A percentile compares a stretch with the other conserved stretches of the same genome.
Conservation (phyloP, 106 monocot genomes). For the Triglochin maritima region DNA sequence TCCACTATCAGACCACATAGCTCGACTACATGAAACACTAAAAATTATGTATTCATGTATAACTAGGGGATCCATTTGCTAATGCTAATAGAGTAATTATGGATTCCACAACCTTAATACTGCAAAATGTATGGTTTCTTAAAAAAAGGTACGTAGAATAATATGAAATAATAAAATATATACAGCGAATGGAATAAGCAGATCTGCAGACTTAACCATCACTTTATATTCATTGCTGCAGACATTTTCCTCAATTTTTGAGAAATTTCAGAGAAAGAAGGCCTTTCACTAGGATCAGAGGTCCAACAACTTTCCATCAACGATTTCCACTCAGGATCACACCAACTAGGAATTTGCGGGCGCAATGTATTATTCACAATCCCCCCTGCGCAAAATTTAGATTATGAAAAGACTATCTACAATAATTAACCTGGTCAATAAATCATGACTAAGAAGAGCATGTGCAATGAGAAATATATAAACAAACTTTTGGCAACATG, state of each 20-base stretch:
- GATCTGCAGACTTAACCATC: conserved; percentile 4
- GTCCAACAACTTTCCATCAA: conserved; percentile 95
- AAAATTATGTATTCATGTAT: too few species aligned
- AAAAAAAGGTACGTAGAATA: too few species aligned
- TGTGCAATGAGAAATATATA: not conserved
- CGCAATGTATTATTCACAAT: conserved; percentile 75
- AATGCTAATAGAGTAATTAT: too few species aligned
- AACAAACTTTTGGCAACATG: not conserved
- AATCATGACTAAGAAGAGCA: too few species aligned
- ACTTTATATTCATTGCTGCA: conserved; percentile 72
- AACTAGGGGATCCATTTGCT: too few species aligned
- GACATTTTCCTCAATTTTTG: conserved; percentile 90
- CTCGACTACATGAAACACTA: too few species aligned
- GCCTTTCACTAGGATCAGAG: conserved; percentile 56
- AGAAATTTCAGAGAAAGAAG: conserved; percentile 80
- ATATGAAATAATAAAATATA: too few species aligned
- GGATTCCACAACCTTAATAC: too few species aligned
- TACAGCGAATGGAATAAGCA: too few species aligned
- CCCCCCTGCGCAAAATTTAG: conserved; percentile 36
- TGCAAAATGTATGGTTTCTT: too few species aligned
- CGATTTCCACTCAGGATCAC: conserved; percentile 95
- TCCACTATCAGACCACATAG: too few species aligned
- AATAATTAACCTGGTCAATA: too few species aligned
- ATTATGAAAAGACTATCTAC: not conserved
- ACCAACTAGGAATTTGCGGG: conserved; percentile 80